Evolutionary conservation across 2,329 filamentous ascomycete genomes (phyloP).

Genomic region (Claviceps spartinae): DNA sequence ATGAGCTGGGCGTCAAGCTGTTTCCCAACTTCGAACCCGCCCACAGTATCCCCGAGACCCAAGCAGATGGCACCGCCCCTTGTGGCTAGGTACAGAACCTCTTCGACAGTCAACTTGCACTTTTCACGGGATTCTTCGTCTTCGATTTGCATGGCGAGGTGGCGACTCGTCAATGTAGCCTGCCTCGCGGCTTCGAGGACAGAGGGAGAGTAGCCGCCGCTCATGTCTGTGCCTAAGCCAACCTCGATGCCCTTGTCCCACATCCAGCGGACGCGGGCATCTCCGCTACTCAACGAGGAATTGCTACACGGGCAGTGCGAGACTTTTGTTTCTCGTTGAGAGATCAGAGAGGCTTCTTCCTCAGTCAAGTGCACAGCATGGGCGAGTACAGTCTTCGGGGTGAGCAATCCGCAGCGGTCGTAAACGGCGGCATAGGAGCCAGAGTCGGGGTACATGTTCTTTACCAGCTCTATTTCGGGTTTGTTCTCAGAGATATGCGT

Average conservation of each 20-base stretch:
- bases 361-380: constrained; percentile 67
- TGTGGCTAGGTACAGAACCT: constrained; percentile 77
- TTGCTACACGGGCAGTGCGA: constrained; percentile 85
- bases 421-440: constrained; percentile 66
- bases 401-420: constrained; percentile 57
- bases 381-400: constrained; percentile 62
- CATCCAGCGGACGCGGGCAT: constrained; percentile 60
- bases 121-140: constrained; percentile 27
- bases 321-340: constrained; percentile 48
- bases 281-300: constrained; percentile 65
- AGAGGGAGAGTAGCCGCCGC: constrained; percentile 71
- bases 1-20: constrained; percentile 86
- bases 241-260: constrained; percentile 63
- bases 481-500: constrained; percentile 84
- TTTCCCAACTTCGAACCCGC: constrained; percentile 75
- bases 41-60: constrained; percentile 57
- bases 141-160: constrained; percentile 43
- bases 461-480: constrained; percentile 59
- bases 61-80: constrained; percentile 75
- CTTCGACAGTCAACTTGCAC: constrained; percentile 66
- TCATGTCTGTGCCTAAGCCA: constrained; percentile 82
- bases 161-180: constrained; percentile 63
- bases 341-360: constrained; percentile 53
- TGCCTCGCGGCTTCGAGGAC: constrained; percentile 75
- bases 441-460: constrained; percentile 50